A percentile compares a stretch with the other conserved stretches of the same genome.
These are phyloP conservation scores for Metschnikowia corniflorae DNA, from an alignment of 805 yeast genomes.

Conservation along the genomic window DNA sequence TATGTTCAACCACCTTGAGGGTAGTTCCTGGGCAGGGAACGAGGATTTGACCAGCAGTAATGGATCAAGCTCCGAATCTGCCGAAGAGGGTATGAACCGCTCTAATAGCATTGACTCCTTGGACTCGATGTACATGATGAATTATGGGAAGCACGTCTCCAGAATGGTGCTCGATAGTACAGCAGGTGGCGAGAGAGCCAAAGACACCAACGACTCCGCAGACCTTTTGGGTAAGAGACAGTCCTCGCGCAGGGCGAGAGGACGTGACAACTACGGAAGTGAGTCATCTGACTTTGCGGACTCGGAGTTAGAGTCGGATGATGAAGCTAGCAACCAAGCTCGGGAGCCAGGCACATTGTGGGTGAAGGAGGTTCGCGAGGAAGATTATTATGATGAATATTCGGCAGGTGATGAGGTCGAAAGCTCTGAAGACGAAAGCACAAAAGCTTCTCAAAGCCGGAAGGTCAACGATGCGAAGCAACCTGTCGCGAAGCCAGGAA, in stretches of 20 bases:
- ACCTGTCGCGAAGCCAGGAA: slow-evolving; percentile 17
- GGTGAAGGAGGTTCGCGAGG: slow-evolving; percentile 34
- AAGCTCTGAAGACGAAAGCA: slow-evolving; percentile 1
- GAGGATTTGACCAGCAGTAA: slow-evolving; percentile 10
- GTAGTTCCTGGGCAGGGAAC: slow-evolving; percentile 7
- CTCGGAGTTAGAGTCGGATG: slow-evolving; percentile 34
- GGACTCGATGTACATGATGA: slow-evolving; percentile 36
- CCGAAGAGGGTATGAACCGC: slow-evolving; percentile 24
- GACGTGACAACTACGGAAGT: slow-evolving; percentile 8
- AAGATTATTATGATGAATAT: slow-evolving; percentile 22
- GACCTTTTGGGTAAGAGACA: neutral
- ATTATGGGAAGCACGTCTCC: slow-evolving; percentile 39
- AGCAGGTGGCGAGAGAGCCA: neutral
- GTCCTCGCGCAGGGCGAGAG: slow-evolving; percentile 1
- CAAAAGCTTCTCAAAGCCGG: neutral
- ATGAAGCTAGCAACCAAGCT: slow-evolving; percentile 23
- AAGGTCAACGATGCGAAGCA: neutral
- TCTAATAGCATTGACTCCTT: slow-evolving; percentile 37
- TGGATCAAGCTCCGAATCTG: slow-evolving; percentile 12
- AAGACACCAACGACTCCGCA: neutral
- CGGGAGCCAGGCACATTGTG: slow-evolving; percentile 2
- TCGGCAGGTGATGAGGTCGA: slow-evolving; percentile 9
- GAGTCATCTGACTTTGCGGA: slow-evolving; percentile 29
- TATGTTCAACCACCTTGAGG: slow-evolving; percentile 30
- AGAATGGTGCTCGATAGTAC: slow-evolving; percentile 31